Base-by-base conservation (phyloP, 2,329 filamentous ascomycete genomes). In the Paraphaeosphaeria sporulosa region DNA sequence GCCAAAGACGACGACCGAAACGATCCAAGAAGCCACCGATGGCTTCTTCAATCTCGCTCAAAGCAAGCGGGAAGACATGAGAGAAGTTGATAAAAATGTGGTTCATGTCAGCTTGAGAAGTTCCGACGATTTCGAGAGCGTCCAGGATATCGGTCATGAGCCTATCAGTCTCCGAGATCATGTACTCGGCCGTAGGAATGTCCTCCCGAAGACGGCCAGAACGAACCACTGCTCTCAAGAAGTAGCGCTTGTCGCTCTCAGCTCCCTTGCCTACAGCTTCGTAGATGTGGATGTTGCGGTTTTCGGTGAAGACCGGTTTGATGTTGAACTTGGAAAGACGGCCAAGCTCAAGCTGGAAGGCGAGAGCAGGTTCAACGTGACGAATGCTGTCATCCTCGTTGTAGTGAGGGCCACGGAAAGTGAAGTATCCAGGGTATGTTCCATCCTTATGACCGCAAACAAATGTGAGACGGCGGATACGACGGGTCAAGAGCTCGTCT, bases 1-100 rank as follows among this genome's bases (percentile, higher is more conserved):
- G 90, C 94, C 96, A 98, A 65, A 91, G 93, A 72, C 95, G 92
- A 68, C 93, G 90, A 69, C 95, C 95, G 73, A 98, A 99, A 64
- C 95, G 92, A 74, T 98, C 95, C 69, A 99, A 84, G 88, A 99
- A 99, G 58, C 94, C 94, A 74, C 91, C 93, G 25, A 99, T 88
- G 32, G 93, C 94, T 79, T 96, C 88, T 82, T 98, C 93, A 17
- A 99, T 93, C 82, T 97, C 93, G 61, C 88, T 83, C 3, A 95
- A 94, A 73, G 93, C 86, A 51, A 99, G 88, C 77, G 93, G 92
- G 89, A 99, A 98, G 60, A 97, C 92, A 10, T 94, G 93, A 0
- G 93, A 95, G 84, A 99, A 99, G 87, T 99, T 98, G 86, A 99
- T 95, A 85, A 99, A 99, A 86, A 99, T 95, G 83, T 99, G 95